Conservation (phyloP, 1,139 yeast species). For the Nakaseomyces kungkrabaensis region DNA sequence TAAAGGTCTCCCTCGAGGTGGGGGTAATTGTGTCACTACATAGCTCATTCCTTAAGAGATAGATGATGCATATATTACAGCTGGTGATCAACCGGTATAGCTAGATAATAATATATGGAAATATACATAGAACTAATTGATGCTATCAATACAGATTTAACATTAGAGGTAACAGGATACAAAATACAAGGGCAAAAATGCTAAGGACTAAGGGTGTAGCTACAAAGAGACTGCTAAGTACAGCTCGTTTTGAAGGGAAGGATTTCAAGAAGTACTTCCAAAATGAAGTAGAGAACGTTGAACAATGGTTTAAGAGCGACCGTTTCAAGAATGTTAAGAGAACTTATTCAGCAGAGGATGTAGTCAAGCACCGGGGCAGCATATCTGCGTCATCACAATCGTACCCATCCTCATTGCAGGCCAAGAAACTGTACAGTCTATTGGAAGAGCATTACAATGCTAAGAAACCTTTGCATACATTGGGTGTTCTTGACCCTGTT, state of each 20-base stretch:
- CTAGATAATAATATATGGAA: not conserved
- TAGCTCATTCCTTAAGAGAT: too few relatives aligned
- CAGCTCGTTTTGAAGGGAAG: not conserved
- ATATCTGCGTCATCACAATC: conserved; percentile 28
- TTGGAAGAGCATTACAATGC: conserved; percentile 35
- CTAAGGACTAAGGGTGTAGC: not conserved
- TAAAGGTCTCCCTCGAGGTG: too few relatives aligned
- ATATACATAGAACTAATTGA: not conserved
- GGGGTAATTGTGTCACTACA: too few relatives aligned
- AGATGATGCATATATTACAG: too few relatives aligned
- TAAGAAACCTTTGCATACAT: conserved; percentile 43
- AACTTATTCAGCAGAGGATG: conserved; percentile 44
- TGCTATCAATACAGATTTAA: too few relatives aligned
- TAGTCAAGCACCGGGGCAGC: conserved; percentile 46
- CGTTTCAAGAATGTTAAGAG: conserved; percentile 42
- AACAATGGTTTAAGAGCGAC: conserved; percentile 43
- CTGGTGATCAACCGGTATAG: too few relatives aligned
- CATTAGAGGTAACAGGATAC: too few relatives aligned
- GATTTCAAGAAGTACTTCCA: conserved; percentile 7
- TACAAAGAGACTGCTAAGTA: not conserved
- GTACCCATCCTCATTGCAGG: conserved; percentile 47
- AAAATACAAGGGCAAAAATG: not conserved
- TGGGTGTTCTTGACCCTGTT: conserved; percentile 56
- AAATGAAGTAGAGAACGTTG: conserved; percentile 29
- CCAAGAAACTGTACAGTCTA: conserved; percentile 40